Evolutionary conservation across 1,284 basidiomycete species (phyloP), one percentile per base, ranked within the genome.

Genomic region (Ustilago lituana): DNA sequence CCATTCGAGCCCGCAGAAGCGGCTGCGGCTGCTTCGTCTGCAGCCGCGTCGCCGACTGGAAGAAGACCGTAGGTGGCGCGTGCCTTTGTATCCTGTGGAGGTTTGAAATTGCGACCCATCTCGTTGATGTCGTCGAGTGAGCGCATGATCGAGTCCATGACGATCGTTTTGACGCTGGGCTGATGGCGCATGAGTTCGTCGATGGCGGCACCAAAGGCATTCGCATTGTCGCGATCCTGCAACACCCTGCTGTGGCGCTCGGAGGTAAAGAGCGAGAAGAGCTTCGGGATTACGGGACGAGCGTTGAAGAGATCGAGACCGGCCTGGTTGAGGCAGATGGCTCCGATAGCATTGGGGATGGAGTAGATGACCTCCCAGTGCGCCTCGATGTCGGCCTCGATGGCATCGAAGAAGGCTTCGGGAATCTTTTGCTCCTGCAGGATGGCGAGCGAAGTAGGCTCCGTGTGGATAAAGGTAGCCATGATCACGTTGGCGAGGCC

Each of bases 111-210:
- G 47, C 86, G 86, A 15, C 91, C 93, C 2, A 91, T 83, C 48
- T 88, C 86, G 78, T 91, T 88, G 31, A 96, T 65, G 15, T 58
- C 53, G 37, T 57, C 36, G 23, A 73, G 53, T 20, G 59, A 60
- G 10, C 22, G 29, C 47, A 67, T 61, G 57, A 77, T 70, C 22
- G 56, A 60, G 3, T 75, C 63, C 51, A 75, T 61, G 71, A 96
- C 90, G 32, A 88, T 82, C 5, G 86, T 83, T 82, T 94, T 95
- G 53, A 98, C 85, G 1, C 87, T 86, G 2, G 96, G 96, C 81
- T 99, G 96, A 80, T 99, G 96, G 6, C 96, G 89, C 60, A 96
- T 90, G 52, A 99, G 89, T 82, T 99, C 96, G 78, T 99, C 96
- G 32, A 98, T 88, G 14, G 91, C 88, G 6, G 89, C 89, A 2